Percentiles rank a stretch among this genome's conserved stretches.
phyloP scores from a whole-genome alignment of 495 filamentous ascomycete genomes.

The Neurospora sublineolata region DNA sequence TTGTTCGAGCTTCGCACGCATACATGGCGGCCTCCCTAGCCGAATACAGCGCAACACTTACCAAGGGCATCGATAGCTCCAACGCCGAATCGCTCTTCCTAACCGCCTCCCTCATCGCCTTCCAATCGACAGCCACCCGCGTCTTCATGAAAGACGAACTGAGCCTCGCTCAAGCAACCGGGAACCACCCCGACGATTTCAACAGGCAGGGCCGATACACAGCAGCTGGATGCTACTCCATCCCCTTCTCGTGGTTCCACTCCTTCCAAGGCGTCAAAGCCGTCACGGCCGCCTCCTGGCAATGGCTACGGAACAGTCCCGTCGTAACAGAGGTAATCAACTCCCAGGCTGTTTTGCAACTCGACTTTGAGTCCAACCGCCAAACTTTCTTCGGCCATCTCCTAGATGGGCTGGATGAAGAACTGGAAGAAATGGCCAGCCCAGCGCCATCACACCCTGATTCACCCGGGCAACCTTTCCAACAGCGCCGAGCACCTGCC shows the following conservation, averaged over 20 bases:
- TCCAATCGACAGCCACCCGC: conserved; percentile 44
- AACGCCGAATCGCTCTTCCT: conserved; percentile 47
- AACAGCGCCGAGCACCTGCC: background rate
- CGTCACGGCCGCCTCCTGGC: conserved; percentile 39
- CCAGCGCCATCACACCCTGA: background rate
- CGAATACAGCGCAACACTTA: conserved; percentile 40
- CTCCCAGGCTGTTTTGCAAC: conserved; percentile 39
- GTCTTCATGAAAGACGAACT: conserved; percentile 38
- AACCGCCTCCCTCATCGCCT: conserved; percentile 43
- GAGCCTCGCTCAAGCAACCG: conserved; percentile 4
- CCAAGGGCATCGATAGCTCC: conserved; percentile 34
- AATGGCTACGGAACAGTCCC: conserved; percentile 38
- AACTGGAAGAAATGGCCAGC: conserved; percentile 24
- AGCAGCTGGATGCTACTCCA: conserved; percentile 25
- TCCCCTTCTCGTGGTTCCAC: conserved; percentile 46
- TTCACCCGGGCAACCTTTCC: background rate
- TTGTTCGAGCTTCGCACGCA: conserved; percentile 42
- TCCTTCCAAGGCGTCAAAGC: conserved; percentile 50
- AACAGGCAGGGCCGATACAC: background rate
- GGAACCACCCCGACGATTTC: background rate
- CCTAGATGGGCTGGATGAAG: conserved; percentile 37
- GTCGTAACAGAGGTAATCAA: conserved; percentile 44
- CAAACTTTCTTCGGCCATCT: conserved; percentile 41
- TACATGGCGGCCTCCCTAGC: conserved; percentile 47
- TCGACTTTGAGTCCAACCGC: conserved; percentile 30